Conservation (phyloP, 768 basidiomycete genomes). For the Psilocybe subaeruginosa region DNA sequence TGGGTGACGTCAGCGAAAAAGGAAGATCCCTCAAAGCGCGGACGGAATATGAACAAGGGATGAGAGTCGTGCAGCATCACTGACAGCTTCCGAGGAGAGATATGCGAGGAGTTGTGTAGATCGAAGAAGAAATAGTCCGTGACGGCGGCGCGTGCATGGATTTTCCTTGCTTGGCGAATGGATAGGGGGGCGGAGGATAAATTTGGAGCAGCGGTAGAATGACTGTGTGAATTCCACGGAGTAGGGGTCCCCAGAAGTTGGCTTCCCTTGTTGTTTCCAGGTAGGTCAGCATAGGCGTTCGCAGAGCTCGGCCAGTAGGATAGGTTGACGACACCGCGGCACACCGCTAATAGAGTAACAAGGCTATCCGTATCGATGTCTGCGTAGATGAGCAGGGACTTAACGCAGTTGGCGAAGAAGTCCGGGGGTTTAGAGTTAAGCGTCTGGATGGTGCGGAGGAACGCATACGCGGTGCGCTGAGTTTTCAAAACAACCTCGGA, state of each 20-base stretch:
- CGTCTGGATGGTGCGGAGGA: conserved; percentile 40
- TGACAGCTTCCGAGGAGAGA: conserved; percentile 35
- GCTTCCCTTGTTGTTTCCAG: not conserved
- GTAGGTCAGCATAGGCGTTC: not conserved
- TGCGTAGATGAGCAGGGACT: conserved; percentile 38
- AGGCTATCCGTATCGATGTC: conserved; percentile 34
- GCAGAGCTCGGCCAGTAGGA: conserved; percentile 36
- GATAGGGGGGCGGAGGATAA: not conserved
- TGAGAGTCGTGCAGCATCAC: conserved; percentile 30
- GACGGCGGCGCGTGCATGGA: not conserved
- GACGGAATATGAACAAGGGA: conserved; percentile 15
- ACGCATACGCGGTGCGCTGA: conserved; percentile 33
- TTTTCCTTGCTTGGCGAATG: not conserved
- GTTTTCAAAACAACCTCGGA: conserved; percentile 33
- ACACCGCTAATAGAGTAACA: conserved; percentile 34
- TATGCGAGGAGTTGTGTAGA: conserved; percentile 21
- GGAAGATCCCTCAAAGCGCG: conserved; percentile 28
- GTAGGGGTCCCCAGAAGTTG: not conserved
- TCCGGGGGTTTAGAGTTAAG: conserved; percentile 30
- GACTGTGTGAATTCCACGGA: conserved; percentile 3
- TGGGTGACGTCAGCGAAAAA: conserved; percentile 41
- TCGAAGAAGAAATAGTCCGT: conserved; percentile 17
- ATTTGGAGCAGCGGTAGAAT: not conserved
- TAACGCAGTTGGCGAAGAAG: conserved; percentile 39
- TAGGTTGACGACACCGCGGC: conserved; percentile 34